These are phyloP conservation scores for Dioszegia crocea DNA, from an alignment of 768 basidiomycete species.

Conservation along the genomic window DNA sequence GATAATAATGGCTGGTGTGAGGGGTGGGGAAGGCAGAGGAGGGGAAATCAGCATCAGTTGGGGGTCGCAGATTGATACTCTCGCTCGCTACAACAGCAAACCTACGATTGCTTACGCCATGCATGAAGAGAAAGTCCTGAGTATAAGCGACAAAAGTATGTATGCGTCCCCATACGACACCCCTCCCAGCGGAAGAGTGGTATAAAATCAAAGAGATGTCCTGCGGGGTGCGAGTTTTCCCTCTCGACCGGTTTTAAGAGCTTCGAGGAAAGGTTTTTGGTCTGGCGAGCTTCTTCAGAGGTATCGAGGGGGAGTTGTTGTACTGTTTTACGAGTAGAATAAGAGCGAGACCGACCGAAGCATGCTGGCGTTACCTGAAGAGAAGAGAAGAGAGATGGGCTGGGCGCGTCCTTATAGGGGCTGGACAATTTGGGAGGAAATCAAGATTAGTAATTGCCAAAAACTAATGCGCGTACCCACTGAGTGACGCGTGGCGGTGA, in stretches of 20 bases:
- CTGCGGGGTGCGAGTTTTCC: conserved; percentile 11
- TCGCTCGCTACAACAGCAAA: too few relatives aligned
- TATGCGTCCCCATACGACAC: conserved; percentile 13
- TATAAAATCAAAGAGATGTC: conserved; percentile 1
- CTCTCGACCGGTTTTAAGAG: not conserved
- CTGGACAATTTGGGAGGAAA: conserved; percentile 2
- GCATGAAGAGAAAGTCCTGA: too few relatives aligned
- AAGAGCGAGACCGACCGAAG: conserved; percentile 9
- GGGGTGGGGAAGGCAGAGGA: not conserved
- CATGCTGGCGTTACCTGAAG: conserved; percentile 2
- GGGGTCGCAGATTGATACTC: not conserved
- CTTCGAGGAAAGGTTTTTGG: not conserved
- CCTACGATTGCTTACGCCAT: too few relatives aligned
- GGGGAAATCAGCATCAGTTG: too few relatives aligned
- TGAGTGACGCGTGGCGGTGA: not conserved
- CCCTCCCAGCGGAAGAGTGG: not conserved
- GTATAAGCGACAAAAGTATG: too few relatives aligned
- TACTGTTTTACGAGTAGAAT: conserved; percentile 22
- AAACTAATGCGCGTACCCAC: not conserved
- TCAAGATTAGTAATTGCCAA: not conserved
- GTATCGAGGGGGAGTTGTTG: not conserved
- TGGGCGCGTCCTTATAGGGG: not conserved
- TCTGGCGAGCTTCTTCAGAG: conserved; percentile 13
- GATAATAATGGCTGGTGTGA: conserved; percentile 31
- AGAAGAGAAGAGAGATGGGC: conserved; percentile 5